Base-by-base conservation (phyloP, 306 rosid genomes). In the apple (Malus domestica) region DNA sequence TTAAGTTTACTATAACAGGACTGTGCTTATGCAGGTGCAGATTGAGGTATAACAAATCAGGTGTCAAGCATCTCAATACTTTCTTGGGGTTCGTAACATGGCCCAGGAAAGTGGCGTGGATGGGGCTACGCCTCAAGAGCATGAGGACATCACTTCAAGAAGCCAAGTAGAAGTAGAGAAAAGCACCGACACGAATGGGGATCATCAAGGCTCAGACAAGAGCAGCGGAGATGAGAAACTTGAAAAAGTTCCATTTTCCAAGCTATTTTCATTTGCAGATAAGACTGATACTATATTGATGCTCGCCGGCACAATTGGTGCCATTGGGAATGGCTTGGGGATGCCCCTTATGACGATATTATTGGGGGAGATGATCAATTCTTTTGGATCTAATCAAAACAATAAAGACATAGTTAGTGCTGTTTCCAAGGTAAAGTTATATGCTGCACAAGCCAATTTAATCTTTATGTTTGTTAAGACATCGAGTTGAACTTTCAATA, bases 181-280 rank as follows among this genome's bases (percentile, higher is more conserved):
- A 49, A 68, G n/a, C 68, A 5, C 74, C 23, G 74, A 16, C 75
- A 74, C 76, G 38, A 83, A 46, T 3, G 86, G 57, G 67, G 78
- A 72, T 44, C 71, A 63, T 58, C 66, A 68, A 27, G 46, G 12
- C 25, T 77, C 81, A 15, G 78, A 79, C 68, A 76, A 83, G 80
- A 78, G 55, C 33, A 83, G 79, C 35, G 75, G 54, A 51, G 79
- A 82, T 3, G 93, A 83, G 67, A 84, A 84, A 71, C 19, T 33
- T 0, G 86, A 89, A 35, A 81, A 90, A 35, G 83, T 93, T 74
- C 84, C 97, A 5, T 91, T 89, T 86, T 71, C 70, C 52, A 93
- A 72, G 82, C 83, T 93, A 58, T 93, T 93, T 88, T 29, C 90
- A 19, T 93, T 91, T 76, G 93, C 98, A 27, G 97, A 93, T 82